phyloP scores from a whole-genome alignment of 768 basidiomycete genomes.

The Leccinum pellstonianum region DNA sequence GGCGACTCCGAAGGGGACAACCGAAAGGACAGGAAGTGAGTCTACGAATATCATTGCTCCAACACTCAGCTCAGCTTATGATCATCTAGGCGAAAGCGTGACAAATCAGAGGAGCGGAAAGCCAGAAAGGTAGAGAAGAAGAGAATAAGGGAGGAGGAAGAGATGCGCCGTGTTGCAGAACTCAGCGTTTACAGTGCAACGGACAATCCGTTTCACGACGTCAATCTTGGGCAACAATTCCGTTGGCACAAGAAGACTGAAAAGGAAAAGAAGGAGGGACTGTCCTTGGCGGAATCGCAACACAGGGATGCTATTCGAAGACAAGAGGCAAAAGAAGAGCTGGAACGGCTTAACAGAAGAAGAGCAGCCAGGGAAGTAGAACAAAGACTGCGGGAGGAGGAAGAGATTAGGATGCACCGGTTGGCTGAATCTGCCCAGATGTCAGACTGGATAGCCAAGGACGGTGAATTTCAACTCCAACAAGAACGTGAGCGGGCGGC shows the following conservation, averaged over 20 bases:
- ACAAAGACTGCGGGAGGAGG: slow-evolving; percentile 84
- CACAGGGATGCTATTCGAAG: slow-evolving; percentile 75
- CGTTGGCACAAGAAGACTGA: slow-evolving; percentile 99
- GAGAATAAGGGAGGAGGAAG: slow-evolving; percentile 79
- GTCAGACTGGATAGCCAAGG: slow-evolving; percentile 97
- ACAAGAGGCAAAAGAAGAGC: slow-evolving; percentile 92
- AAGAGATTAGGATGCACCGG: slow-evolving; percentile 85
- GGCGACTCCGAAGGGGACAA: slow-evolving; percentile 28
- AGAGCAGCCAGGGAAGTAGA: slow-evolving; percentile 94
- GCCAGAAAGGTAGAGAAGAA: slow-evolving; percentile 89
- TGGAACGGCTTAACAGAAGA: slow-evolving; percentile 85
- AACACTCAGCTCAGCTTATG: slow-evolving; percentile 5
- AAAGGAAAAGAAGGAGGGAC: slow-evolving; percentile 87
- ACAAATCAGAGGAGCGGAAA: slow-evolving; percentile 82
- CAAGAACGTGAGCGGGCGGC: slow-evolving; percentile 89
- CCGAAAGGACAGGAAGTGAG: slow-evolving; percentile 50
- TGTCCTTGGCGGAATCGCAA: slow-evolving; percentile 76
- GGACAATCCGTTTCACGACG: slow-evolving; percentile 98
- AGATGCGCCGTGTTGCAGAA: slow-evolving; percentile 89
- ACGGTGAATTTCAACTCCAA: slow-evolving; percentile 95
- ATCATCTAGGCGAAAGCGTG: slow-evolving; percentile 67
- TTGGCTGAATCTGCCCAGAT: slow-evolving; percentile 94
- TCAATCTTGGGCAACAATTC: slow-evolving; percentile 94
- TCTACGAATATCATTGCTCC: background rate
- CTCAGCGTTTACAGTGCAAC: slow-evolving; percentile 94